These are phyloP conservation scores for Gossypium longicalyx DNA, from an alignment of 345 rosid species.

Conservation along the genomic window DNA sequence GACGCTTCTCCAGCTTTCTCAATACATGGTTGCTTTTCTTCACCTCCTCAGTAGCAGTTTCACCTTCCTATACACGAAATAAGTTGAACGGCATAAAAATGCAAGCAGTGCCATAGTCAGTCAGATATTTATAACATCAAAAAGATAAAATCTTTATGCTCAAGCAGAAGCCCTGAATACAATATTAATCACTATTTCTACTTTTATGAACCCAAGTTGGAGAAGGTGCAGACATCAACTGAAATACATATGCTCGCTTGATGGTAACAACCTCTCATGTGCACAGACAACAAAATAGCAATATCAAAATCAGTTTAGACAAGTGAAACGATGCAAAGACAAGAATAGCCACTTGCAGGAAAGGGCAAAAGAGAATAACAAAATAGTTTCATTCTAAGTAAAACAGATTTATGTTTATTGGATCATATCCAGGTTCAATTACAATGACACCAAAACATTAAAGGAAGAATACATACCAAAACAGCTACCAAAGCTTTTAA, in stretches of 20 bases:
- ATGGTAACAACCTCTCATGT: background rate
- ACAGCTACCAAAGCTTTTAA: background rate
- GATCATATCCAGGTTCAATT: background rate
- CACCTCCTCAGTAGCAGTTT: constrained; percentile 1
- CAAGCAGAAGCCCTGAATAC: background rate
- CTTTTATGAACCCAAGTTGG: background rate
- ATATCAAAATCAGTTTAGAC: background rate
- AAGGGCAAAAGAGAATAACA: too few species aligned
- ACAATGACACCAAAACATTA: background rate
- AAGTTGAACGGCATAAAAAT: background rate
- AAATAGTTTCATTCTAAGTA: background rate
- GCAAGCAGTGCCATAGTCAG: background rate
- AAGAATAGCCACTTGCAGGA: too few species aligned
- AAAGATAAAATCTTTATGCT: background rate
- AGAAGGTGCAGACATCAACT: background rate
- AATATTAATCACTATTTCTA: background rate
- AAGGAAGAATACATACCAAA: background rate
- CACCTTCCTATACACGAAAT: background rate
- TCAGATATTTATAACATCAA: background rate
- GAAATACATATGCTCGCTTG: background rate
- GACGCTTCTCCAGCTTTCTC: constrained; percentile 5
- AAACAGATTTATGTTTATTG: constrained; percentile 8
- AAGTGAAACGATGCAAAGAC: background rate
- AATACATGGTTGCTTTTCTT: background rate
- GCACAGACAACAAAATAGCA: background rate